Evolutionary conservation across 768 basidiomycete genomes (phyloP).

Genomic region (Macrocybe gigantea): DNA sequence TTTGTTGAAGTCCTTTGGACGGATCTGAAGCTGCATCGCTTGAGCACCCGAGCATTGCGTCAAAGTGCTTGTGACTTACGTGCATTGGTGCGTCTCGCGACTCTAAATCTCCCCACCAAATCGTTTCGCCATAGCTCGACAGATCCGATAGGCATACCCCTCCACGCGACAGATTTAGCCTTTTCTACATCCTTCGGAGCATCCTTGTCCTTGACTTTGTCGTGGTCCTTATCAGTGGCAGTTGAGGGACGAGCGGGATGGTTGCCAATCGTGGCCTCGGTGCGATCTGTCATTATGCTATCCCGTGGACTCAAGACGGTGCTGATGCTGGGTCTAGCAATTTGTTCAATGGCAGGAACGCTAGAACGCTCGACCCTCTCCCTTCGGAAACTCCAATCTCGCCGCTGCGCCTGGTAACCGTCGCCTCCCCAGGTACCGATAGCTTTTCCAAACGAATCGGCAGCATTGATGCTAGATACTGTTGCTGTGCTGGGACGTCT

Average conservation of each 20-base stretch:
- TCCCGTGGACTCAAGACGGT: no score
- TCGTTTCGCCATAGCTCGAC: conserved; percentile 68
- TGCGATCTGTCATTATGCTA: no score
- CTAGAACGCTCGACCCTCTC: conserved; percentile 36
- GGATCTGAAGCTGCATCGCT: conserved; percentile 35
- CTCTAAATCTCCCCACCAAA: conserved; percentile 58
- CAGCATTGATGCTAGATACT: conserved; percentile 28
- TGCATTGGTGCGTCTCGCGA: conserved; percentile 40
- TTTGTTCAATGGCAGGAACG: not conserved
- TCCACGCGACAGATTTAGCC: conserved; percentile 25
- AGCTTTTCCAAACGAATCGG: conserved; percentile 36
- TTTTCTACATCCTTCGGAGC: conserved; percentile 8
- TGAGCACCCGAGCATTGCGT: not conserved
- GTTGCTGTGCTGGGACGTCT: conserved; percentile 39
- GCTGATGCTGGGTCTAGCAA: no score
- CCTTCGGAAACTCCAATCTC: conserved; percentile 55
- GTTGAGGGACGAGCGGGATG: no score
- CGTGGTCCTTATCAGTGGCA: conserved; percentile 8
- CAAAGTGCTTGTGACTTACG: conserved; percentile 20
- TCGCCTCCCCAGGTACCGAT: conserved; percentile 38
- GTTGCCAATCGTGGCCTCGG: no score
- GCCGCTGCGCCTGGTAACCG: conserved; percentile 34
- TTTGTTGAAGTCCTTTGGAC: conserved; percentile 59
- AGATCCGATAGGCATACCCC: conserved; percentile 43
- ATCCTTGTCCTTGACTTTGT: conserved; percentile 8